A percentile compares a stretch with the other conserved stretches of the same genome.
These are phyloP conservation scores for Candida dendrica DNA, from an alignment of 805 yeast genomes.

Conservation along the genomic window DNA sequence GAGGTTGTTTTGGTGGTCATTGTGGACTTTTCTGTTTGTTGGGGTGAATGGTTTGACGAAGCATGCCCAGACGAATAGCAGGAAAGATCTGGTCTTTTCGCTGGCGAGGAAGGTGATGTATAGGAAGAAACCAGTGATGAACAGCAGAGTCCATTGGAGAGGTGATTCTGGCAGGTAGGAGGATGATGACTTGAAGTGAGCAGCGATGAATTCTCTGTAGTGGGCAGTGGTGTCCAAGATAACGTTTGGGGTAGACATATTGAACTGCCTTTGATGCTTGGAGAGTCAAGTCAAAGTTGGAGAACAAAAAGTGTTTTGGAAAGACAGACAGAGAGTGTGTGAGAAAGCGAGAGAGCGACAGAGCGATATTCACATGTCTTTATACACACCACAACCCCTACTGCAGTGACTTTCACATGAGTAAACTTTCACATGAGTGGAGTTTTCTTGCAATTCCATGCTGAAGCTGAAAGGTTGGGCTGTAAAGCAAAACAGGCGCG, in stretches of 20 bases:
- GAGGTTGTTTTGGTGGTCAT: constrained; percentile 24
- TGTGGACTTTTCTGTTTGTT: constrained; percentile 15
- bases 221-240: not conserved
- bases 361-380: too few relatives aligned
- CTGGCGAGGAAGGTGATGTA: constrained; percentile 6
- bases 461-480: too few relatives aligned
- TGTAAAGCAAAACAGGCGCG: too few relatives aligned
- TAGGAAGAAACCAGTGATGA: not conserved
- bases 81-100: constrained; percentile 14
- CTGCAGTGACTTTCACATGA: too few relatives aligned
- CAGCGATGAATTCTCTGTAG: not conserved
- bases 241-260: not conserved
- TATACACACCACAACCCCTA: too few relatives aligned
- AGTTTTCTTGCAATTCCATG: too few relatives aligned
- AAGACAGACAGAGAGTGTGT: too few relatives aligned
- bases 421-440: too few relatives aligned
- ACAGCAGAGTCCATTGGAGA: not conserved
- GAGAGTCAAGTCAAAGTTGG: too few relatives aligned
- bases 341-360: too few relatives aligned
- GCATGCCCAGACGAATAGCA: constrained; percentile 26
- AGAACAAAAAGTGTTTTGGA: too few relatives aligned
- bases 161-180: not conserved
- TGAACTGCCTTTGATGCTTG: not conserved
- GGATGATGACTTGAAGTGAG: not conserved
- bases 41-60: constrained; percentile 26